These are phyloP conservation scores for Helianthus annuus DNA, from an alignment of 129 eudicot genomes.

Conservation along the genomic window HanXRQr2.0-SUNRISE NC_035448.2:48827365-48827864, in stretches of 20 bases:
- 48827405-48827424: too few relatives aligned
- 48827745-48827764: constrained; percentile 22
- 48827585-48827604: too few relatives aligned
- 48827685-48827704: background rate
- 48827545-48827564: background rate
- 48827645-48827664: background rate
- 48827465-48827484: too few relatives aligned
- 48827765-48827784: constrained; percentile 19
- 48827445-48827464: too few relatives aligned
- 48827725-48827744: constrained; percentile 16
- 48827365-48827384: too few relatives aligned
- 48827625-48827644: too few relatives aligned
- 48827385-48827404: too few relatives aligned
- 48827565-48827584: background rate
- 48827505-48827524: too few relatives aligned
- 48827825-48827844: constrained; percentile 11
- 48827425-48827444: too few relatives aligned
- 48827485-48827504: too few relatives aligned
- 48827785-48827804: constrained; percentile 23
- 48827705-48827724: constrained; percentile 12
- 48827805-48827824: background rate
- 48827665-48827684: background rate
- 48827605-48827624: too few relatives aligned
- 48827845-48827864: constrained; percentile 21
- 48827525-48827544: too few relatives aligned